Base-by-base conservation (phyloP, 257 asterid genomes). In the Craterostigma plantagineum region DNA sequence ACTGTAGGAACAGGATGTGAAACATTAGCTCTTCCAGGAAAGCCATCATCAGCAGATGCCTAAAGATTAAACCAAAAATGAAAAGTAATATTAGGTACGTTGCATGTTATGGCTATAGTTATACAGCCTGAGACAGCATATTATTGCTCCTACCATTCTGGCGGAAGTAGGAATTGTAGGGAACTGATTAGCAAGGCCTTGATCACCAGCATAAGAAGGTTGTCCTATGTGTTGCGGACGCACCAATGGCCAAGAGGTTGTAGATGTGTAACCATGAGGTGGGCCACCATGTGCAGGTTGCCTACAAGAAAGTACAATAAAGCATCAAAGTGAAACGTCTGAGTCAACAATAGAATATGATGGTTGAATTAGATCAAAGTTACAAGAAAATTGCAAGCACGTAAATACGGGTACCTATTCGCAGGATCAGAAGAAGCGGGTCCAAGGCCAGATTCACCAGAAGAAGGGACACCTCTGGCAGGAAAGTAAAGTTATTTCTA, bases 191-290 rank as follows among this genome's bases (percentile, higher is more conserved):
- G 65, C 72, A 58, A 64, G 67, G 52, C 68, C 68, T 40, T 61
- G 91, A 50, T 67, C 53, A 44, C 70, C 75, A 57, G 65, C 59
- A 63, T 62, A 73, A 50, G 72, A 50, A 46, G 76, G 60, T 14
- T 66, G 69, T 43, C 79, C 79, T 33, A 59, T 23, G 51, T 66
- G 69, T 50, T 74, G 79, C 3, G 76, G 73, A 56, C 70, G 70
- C 53, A 54, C 53, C 17, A 81, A 75, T 43, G 71, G 81, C 94
- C 92, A 86, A 35, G 91, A 63, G 62, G 64, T 68, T 35, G 80
- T 58, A 39, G 76, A 76, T 60, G 65, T 43, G 40, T 57, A 68
- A 15, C 59, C 77, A 27, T 44, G 68, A 53, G 62, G 52, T 42
- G 78, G 68, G 63, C 69, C 74, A 4, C 62, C 66, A 18, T 23